phyloP scores from a whole-genome alignment of 192 early-diverging fungal species.

The Backusella liffmaniae region DNA sequence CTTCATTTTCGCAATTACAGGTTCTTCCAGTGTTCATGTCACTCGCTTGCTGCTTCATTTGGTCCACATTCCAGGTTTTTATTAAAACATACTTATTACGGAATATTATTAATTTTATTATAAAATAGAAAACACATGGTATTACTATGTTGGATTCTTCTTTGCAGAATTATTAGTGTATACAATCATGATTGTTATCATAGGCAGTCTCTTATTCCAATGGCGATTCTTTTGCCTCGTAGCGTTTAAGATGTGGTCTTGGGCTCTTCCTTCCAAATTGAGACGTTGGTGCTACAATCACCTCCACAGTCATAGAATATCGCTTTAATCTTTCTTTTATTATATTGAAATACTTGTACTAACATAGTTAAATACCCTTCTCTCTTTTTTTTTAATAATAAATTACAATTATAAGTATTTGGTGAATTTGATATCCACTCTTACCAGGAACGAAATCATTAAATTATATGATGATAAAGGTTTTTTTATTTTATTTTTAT shows the following conservation, averaged over 20 bases:
- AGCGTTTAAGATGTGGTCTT: constrained; percentile 15
- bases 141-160: not conserved
- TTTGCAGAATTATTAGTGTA: constrained; percentile 9
- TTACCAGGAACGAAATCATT: too few relatives aligned
- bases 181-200: constrained; percentile 13
- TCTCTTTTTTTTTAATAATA: too few relatives aligned
- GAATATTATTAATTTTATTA: not conserved
- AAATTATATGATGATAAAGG: too few relatives aligned
- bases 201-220: constrained; percentile 10
- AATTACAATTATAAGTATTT: too few relatives aligned
- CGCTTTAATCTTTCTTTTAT: not conserved
- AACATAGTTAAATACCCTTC: too few relatives aligned
- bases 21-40: constrained; percentile 17
- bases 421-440: too few relatives aligned
- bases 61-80: not conserved
- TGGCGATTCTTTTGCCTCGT: constrained; percentile 1
- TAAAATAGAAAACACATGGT: not conserved
- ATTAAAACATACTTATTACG: not conserved
- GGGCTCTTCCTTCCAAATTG: not conserved
- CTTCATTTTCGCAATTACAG: constrained; percentile 16
- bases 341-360: too few relatives aligned
- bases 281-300: not conserved
- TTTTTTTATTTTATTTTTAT: too few relatives aligned
- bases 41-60: constrained; percentile 8
- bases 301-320: not conserved